Conservation (phyloP, 768 basidiomycete species). For the Neoboletus brunneissimus region DNA sequence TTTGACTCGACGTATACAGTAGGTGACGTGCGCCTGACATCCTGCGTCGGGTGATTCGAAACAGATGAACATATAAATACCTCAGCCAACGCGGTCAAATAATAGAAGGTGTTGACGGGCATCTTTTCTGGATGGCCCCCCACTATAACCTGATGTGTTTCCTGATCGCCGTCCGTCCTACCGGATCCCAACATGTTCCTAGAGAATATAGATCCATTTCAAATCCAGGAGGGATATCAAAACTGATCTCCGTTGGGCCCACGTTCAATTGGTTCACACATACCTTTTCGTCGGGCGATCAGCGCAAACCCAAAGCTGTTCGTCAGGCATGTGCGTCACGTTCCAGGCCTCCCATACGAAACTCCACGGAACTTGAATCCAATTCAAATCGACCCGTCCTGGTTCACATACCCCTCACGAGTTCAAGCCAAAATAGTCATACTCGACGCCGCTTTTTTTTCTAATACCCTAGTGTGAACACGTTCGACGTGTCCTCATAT, state of each 20-base stretch:
- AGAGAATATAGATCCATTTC: background rate
- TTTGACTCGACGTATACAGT: no score
- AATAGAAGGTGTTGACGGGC: background rate
- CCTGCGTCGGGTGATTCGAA: slow-evolving; percentile 1
- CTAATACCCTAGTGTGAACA: background rate
- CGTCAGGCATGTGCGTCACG: slow-evolving; percentile 1
- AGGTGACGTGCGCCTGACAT: background rate
- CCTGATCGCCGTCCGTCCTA: background rate
- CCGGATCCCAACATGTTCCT: background rate
- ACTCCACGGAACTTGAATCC: background rate
- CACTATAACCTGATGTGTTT: background rate
- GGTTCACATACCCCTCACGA: background rate
- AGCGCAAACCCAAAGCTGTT: background rate
- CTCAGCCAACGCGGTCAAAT: background rate
- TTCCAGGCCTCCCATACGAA: background rate
- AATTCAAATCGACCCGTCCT: background rate
- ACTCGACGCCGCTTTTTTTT: background rate
- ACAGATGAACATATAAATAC: slow-evolving; percentile 1
- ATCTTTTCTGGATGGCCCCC: background rate
- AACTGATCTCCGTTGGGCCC: background rate
- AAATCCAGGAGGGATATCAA: background rate
- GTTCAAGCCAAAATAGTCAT: background rate
- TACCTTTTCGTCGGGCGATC: slow-evolving; percentile 1
- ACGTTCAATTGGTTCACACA: background rate
- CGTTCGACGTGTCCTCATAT: background rate